phyloP scores from a whole-genome alignment of 176 grass and related monocot species.

The Eleusine coracana region DNA sequence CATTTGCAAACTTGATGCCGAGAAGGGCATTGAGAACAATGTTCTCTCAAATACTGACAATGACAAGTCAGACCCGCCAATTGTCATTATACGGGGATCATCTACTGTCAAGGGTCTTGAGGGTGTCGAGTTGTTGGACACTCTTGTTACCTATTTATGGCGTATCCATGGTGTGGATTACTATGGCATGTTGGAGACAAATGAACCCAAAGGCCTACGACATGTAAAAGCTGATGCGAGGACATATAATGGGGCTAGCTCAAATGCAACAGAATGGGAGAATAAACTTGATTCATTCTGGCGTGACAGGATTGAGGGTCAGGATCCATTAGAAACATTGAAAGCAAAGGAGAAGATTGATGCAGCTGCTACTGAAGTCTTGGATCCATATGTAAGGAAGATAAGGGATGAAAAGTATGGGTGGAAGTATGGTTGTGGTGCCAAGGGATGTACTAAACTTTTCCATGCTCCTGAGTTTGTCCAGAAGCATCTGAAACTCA shows the following conservation, averaged over 20 bases:
- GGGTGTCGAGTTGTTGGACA: slow-evolving; percentile 87
- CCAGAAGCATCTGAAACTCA: slow-evolving; percentile 95
- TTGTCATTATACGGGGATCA: slow-evolving; percentile 84
- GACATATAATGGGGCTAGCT: slow-evolving; percentile 62
- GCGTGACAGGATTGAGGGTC: slow-evolving; percentile 70
- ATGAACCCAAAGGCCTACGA: slow-evolving; percentile 80
- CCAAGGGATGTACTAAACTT: slow-evolving; percentile 96
- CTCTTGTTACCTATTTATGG: slow-evolving; percentile 92
- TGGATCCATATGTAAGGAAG: slow-evolving; percentile 91
- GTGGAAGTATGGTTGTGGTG: slow-evolving; percentile 99
- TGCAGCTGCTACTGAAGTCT: slow-evolving; percentile 69
- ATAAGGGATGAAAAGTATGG: slow-evolving; percentile 99
- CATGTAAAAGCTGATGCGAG: slow-evolving; percentile 83
- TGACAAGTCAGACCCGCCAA: slow-evolving; percentile 61
- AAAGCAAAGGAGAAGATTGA: slow-evolving; percentile 96
- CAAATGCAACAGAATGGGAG: slow-evolving; percentile 78
- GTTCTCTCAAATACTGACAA: slow-evolving; percentile 71
- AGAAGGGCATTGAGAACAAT: slow-evolving; percentile 88
- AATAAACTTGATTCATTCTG: slow-evolving; percentile 95
- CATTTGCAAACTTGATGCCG: slow-evolving; percentile 77
- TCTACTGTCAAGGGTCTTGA: slow-evolving; percentile 97
- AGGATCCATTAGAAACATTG: slow-evolving; percentile 85
- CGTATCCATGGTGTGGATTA: slow-evolving; percentile 94
- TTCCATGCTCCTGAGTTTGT: slow-evolving; percentile 99
- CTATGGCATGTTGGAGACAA: slow-evolving; percentile 92